Evolutionary conservation across 1,139 yeast species (phyloP).

Genomic region (Lodderomyces margitis): DNA sequence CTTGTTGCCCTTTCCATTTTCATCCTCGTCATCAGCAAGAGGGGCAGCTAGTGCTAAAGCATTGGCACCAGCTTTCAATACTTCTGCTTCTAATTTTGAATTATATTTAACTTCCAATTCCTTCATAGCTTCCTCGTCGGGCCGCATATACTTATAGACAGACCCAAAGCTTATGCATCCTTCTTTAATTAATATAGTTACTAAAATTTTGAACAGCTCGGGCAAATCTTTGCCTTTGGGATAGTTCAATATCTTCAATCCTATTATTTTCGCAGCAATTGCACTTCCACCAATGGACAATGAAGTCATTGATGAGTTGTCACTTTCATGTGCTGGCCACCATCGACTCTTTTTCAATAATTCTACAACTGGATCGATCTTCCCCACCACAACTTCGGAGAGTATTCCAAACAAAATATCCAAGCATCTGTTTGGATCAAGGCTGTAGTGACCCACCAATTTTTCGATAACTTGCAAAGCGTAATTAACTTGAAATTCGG

Average conservation of each 20-base stretch:
- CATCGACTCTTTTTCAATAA: slow-evolving; percentile 55
- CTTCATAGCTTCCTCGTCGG: slow-evolving; percentile 41
- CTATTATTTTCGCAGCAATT: slow-evolving; percentile 60
- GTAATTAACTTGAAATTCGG: slow-evolving; percentile 41
- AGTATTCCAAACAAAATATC: slow-evolving; percentile 59
- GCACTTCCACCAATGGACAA: slow-evolving; percentile 63
- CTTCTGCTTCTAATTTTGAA: slow-evolving; percentile 56
- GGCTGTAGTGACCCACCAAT: slow-evolving; percentile 70
- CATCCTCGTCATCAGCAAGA: slow-evolving; percentile 60
- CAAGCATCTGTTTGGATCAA: slow-evolving; percentile 74
- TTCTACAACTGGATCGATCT: slow-evolving; percentile 45
- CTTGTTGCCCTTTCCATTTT: slow-evolving; percentile 2
- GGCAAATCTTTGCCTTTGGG: slow-evolving; percentile 35
- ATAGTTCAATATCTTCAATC: slow-evolving; percentile 48
- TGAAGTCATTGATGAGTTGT: slow-evolving; percentile 27
- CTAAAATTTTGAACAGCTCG: slow-evolving; percentile 46
- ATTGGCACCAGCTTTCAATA: slow-evolving; percentile 65
- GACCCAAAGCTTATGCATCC: slow-evolving; percentile 68
- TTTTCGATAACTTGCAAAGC: slow-evolving; percentile 53
- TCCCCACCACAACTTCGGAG: slow-evolving; percentile 41
- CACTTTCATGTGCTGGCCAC: slow-evolving; percentile 56
- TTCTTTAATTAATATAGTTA: slow-evolving; percentile 60
- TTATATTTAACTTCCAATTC: slow-evolving; percentile 46
- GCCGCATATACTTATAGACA: slow-evolving; percentile 56
- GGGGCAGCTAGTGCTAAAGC: slow-evolving; percentile 91